Evolutionary conservation across 23 red algal genomes (phyloP).

Genomic region (Pyropia yezoensis): DNA sequence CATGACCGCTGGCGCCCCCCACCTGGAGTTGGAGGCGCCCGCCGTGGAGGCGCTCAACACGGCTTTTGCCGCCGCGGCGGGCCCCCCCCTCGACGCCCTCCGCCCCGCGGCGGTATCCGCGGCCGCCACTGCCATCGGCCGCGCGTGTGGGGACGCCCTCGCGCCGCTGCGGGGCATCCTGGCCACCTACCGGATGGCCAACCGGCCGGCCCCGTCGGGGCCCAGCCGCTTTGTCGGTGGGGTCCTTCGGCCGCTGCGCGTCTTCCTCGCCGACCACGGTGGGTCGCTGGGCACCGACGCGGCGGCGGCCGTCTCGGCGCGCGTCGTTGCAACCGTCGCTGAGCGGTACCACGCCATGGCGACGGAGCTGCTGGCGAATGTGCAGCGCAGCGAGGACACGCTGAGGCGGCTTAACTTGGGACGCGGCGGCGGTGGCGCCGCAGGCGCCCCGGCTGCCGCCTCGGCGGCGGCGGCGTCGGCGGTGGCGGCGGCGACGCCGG

Average conservation of each 20-base stretch:
- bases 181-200: slow-evolving; percentile 89
- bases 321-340: slow-evolving; percentile 26
- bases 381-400: slow-evolving; percentile 66
- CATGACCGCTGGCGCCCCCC: too few relatives aligned
- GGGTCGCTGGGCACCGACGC: background rate
- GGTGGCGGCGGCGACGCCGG: background rate
- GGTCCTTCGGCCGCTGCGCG: slow-evolving; percentile 62
- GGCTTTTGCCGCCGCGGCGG: too few relatives aligned
- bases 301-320: slow-evolving; percentile 1
- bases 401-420: slow-evolving; percentile 73
- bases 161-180: slow-evolving; percentile 88
- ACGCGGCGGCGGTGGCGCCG: slow-evolving; percentile 10
- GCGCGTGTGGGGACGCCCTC: slow-evolving; percentile 59
- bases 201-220: slow-evolving; percentile 64
- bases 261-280: slow-evolving; percentile 46
- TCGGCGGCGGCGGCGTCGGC: background rate
- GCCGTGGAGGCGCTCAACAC: too few relatives aligned
- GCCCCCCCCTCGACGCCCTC: too few relatives aligned
- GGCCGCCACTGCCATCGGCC: slow-evolving; percentile 1
- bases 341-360: slow-evolving; percentile 57
- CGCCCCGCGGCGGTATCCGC: background rate
- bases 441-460: too few relatives aligned
- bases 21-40: too few relatives aligned
- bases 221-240: slow-evolving; percentile 73
- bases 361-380: slow-evolving; percentile 47